These are phyloP conservation scores for Tricholomella constricta DNA, from an alignment of 768 basidiomycete genomes.

Conservation along the genomic window DNA sequence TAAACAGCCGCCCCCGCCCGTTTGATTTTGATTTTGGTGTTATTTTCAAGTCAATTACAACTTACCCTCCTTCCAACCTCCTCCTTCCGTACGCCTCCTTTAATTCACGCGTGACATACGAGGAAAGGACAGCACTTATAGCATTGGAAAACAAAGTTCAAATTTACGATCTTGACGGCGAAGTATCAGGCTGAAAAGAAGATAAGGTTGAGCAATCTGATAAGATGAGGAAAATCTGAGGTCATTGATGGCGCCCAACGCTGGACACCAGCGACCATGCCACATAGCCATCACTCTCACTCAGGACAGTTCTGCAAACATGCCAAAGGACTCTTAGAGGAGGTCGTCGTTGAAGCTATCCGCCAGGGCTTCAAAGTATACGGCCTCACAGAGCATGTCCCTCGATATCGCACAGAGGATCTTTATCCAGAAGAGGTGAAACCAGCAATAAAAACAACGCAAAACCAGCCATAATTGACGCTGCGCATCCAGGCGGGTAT, in stretches of 20 bases:
- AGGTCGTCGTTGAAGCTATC: slow-evolving; percentile 82
- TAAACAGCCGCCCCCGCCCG: too few relatives aligned
- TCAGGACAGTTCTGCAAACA: slow-evolving; percentile 95
- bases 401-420: slow-evolving; percentile 78
- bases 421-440: slow-evolving; percentile 95
- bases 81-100: too few relatives aligned
- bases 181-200: background rate
- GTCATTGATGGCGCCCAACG: too few relatives aligned
- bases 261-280: slow-evolving; percentile 33
- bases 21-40: too few relatives aligned
- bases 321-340: slow-evolving; percentile 77
- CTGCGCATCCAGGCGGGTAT: slow-evolving; percentile 51
- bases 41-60: too few relatives aligned
- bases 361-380: slow-evolving; percentile 75
- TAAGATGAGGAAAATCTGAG: background rate
- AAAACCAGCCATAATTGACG: slow-evolving; percentile 14
- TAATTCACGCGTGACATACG: too few relatives aligned
- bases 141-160: too few relatives aligned
- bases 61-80: too few relatives aligned
- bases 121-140: too few relatives aligned
- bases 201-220: background rate
- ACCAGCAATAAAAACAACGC: background rate
- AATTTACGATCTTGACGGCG: too few relatives aligned
- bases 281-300: slow-evolving; percentile 85
- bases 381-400: slow-evolving; percentile 92